These are phyloP conservation scores for Berkeleyomyces basicola DNA, from an alignment of 2,329 filamentous ascomycete species.

Conservation along the genomic window DNA sequence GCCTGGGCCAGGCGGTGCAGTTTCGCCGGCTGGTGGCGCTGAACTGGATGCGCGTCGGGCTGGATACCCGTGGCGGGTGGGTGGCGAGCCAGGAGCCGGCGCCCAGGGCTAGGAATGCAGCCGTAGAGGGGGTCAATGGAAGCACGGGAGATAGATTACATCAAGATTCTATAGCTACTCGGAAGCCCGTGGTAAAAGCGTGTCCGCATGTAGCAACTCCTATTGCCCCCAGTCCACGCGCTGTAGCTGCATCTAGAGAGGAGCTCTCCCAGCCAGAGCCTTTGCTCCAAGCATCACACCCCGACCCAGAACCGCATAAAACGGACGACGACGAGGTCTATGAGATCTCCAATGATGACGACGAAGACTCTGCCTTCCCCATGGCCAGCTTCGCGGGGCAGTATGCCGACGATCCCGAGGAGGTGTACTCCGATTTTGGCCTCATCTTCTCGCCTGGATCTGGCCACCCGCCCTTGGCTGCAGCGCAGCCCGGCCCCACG, in stretches of 20 bases:
- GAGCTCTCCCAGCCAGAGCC: background rate
- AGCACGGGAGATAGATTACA: background rate
- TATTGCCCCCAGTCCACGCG: background rate
- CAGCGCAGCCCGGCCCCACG: slow-evolving; percentile 17
- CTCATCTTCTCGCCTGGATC: slow-evolving; percentile 29
- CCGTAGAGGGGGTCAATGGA: no score
- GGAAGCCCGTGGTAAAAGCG: background rate
- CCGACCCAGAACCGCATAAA: background rate
- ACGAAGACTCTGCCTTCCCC: slow-evolving; percentile 34
- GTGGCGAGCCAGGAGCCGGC: background rate
- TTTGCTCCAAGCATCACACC: background rate
- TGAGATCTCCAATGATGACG: slow-evolving; percentile 22
- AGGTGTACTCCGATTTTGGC: slow-evolving; percentile 39
- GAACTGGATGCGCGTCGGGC: background rate
- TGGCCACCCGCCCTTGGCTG: slow-evolving; percentile 15
- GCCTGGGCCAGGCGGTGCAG: slow-evolving; percentile 9
- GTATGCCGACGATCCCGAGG: slow-evolving; percentile 31
- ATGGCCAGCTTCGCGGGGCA: slow-evolving; percentile 29
- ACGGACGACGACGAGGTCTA: background rate
- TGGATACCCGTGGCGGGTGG: background rate
- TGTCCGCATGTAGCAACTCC: background rate
- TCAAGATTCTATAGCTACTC: background rate
- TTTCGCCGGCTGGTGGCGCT: background rate
- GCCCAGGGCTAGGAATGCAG: no score
- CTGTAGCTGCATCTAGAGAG: background rate